Conservation (phyloP, 306 rosid genomes). For the Dalbergia cochinchinensis region DNA sequence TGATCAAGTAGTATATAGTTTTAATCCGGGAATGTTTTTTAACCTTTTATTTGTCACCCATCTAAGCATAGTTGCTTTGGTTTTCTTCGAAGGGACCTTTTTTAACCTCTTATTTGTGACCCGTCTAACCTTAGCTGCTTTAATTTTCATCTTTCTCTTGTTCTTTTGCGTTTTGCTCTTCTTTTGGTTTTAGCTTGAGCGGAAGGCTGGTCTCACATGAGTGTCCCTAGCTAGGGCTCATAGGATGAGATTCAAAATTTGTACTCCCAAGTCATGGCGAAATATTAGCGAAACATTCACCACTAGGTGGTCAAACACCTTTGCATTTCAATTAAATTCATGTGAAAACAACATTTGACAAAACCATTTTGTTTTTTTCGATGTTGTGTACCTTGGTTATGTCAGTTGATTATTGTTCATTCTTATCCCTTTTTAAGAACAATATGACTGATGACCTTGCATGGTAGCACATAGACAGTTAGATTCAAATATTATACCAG, state of each 20-base stretch:
- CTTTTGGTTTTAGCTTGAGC: neutral
- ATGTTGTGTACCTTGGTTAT: slow-evolving; percentile 54
- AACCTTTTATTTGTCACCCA: slow-evolving; percentile 13
- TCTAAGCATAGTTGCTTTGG: slow-evolving; percentile 19
- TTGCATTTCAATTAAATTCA: slow-evolving; percentile 48
- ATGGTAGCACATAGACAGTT: slow-evolving; percentile 48
- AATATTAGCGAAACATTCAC: too few relatives aligned
- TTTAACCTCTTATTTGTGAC: slow-evolving; percentile 23
- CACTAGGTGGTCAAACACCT: neutral
- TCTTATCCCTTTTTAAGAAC: slow-evolving; percentile 48
- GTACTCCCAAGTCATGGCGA: too few relatives aligned
- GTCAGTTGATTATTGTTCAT: slow-evolving; percentile 55
- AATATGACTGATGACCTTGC: slow-evolving; percentile 42
- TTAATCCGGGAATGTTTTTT: slow-evolving; percentile 2
- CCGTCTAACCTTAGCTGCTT: slow-evolving; percentile 14
- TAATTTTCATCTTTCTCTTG: slow-evolving; percentile 3
- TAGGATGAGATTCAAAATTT: too few relatives aligned
- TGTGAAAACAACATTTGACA: slow-evolving; percentile 52
- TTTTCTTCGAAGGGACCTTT: slow-evolving; percentile 5
- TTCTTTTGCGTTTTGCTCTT: neutral
- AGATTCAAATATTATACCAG: slow-evolving; percentile 57
- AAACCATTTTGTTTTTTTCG: slow-evolving; percentile 50
- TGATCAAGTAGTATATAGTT: slow-evolving; percentile 10
- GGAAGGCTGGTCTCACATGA: too few relatives aligned
- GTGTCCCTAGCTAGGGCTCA: too few relatives aligned